Base-by-base conservation (phyloP, 176 grass and related monocot species). In the Oryza australiensis region DNA sequence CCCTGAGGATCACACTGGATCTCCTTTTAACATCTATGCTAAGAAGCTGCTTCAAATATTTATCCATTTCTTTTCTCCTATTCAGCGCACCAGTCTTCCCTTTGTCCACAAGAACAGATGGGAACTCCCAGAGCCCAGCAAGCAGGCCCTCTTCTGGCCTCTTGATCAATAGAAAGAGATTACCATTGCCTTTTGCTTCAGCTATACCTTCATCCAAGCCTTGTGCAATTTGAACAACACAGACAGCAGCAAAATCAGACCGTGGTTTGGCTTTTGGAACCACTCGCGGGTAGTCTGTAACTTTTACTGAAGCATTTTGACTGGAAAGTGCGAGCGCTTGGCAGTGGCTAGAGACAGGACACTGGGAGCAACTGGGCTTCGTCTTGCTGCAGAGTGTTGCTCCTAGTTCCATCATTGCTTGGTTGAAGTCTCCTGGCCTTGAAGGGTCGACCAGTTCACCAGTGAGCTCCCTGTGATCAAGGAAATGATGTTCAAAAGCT, bases 341-440 rank as follows among this genome's bases (percentile, higher is more conserved):
- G 85, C 95, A 95, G 29, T 93, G 82, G 34, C 84, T 84, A 62
- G 90, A 93, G 86, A 95, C 60, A 28, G 92, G 88, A 82, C 95
- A 98, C 45, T 75, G 27, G 34, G 88, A 89, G 83, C 92, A 98
- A 84, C 70, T 74, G 53, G 92, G 95, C 71, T 76, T 94, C 3
- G 88, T 78, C 70, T 79, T 87, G 62, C 79, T 88, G 80, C 95
- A 98, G 60, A 93, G 78, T 51, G 88, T 98, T 79, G 95, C 92
- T 62, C 95, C 95, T 68, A 98, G 84, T 88, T 98, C 95, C 95
- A 98, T 98, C 87, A 95, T 86, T 76, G 92, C 90, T 91, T 98
- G 95, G 84, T 98, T 98, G 88, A 95, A 94, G 69, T 98, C 95
- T 79, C 95, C 95, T 73, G 95, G 90, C 53, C 95, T 98, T 11